Evolutionary conservation across 2,329 filamentous ascomycete genomes (phyloP).

Genomic region (Aspergillus vadensis): DNA sequence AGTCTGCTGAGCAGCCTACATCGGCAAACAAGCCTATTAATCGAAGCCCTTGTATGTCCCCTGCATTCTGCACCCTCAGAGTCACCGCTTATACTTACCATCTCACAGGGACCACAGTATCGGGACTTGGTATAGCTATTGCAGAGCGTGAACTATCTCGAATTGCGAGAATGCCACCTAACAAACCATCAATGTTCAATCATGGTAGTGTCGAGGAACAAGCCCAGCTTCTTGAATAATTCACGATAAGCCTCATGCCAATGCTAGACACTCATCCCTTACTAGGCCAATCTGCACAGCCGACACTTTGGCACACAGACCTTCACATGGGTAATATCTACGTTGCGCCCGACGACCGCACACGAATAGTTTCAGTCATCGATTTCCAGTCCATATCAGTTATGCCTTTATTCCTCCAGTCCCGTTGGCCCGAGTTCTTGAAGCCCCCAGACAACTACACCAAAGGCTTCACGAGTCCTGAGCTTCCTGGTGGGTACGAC

Average conservation of each 20-base stretch:
- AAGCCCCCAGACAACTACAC: slow-evolving; percentile 25
- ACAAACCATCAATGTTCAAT: slow-evolving; percentile 7
- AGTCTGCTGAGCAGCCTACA: not conserved
- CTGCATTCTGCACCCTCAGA: not conserved
- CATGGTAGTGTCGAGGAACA: slow-evolving; percentile 18
- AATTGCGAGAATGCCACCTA: slow-evolving; percentile 9
- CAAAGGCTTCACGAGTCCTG: slow-evolving; percentile 17
- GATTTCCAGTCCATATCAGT: slow-evolving; percentile 31
- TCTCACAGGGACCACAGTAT: slow-evolving; percentile 20
- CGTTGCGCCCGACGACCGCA: slow-evolving; percentile 23
- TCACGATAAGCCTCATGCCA: slow-evolving; percentile 15
- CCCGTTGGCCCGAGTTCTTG: slow-evolving; percentile 30
- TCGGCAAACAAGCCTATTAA: slow-evolving; percentile 1
- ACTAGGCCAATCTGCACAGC: slow-evolving; percentile 15
- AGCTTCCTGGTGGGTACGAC: slow-evolving; percentile 6
- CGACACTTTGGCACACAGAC: slow-evolving; percentile 27
- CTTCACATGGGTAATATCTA: slow-evolving; percentile 37
- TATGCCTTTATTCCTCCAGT: slow-evolving; percentile 32
- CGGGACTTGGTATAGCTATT: slow-evolving; percentile 19
- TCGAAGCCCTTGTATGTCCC: slow-evolving; percentile 20
- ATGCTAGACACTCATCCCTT: slow-evolving; percentile 19
- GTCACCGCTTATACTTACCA: slow-evolving; percentile 11
- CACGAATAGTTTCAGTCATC: slow-evolving; percentile 27
- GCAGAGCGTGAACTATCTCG: slow-evolving; percentile 20
- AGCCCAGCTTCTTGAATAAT: slow-evolving; percentile 17